Evolutionary conservation across 2,329 filamentous ascomycete species (phyloP), one percentile per base, ranked within the genome.

Genomic region (Cercospora sesami): DNA sequence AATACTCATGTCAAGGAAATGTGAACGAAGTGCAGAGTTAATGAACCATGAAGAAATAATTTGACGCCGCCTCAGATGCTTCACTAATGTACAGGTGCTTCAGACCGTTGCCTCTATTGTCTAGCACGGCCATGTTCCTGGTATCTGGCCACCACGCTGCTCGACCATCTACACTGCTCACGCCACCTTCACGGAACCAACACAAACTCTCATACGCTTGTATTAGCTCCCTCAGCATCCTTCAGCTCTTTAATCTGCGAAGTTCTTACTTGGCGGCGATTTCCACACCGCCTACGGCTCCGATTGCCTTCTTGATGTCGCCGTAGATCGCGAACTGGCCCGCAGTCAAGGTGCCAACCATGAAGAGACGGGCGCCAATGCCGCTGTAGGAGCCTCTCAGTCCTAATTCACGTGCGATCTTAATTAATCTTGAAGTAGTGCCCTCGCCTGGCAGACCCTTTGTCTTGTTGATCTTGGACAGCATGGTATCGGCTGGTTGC

Each of bases 401-500:
- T 79, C 92, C 92, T 3, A 96, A 90, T 84, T 96, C 92, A 83
- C 90, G 91, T 75, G 84, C 91, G 78, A 96, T 96, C 90, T 95
- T 95, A 86, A 94, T 85, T 78, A 96, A 84, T 82, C 92, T 90
- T 81, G 85, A 86, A 79, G 87, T 87, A 77, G 91, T 95, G 78
- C 92, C 89, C 86, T 96, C 91, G 86, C 92, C 92, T 74, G 92
- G 92, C 69, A 89, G 85, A 83, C 91, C 92, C 86, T 92, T 89
- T 83, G 91, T 92, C 91, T 95, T 95, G 91, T 96, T 96, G 87
- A 96, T 95, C 89, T 94, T 95, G 84, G 88, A 91, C 73, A 96
- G 89, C 92, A 96, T 96, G 79, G 92, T 96, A 82, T 96, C 92
- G 80, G 92, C 92, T 76, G 92, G 92, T 85, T 96, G 92, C 72